phyloP scores from a whole-genome alignment of 371 early-diverging fungal species.

The Dinochytrium kinnereticum region DNA sequence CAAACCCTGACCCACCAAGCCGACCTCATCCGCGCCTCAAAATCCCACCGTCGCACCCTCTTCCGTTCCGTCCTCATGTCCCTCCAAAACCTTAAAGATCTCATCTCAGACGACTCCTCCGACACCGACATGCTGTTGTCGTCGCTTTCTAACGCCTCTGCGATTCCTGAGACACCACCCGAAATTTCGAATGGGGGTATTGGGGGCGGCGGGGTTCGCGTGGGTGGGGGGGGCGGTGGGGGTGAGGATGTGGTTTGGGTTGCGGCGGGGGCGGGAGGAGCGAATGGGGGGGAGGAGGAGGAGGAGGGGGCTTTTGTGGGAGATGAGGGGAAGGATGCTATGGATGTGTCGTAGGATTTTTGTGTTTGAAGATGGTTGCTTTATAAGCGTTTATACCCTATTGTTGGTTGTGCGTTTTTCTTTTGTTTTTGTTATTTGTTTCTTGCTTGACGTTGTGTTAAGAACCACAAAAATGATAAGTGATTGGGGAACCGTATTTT shows the following conservation, averaged over 20 bases:
- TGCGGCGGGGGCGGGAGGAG: constrained; percentile 3
- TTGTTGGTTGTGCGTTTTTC: too few species aligned
- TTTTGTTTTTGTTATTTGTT: too few species aligned
- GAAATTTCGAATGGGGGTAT: background rate
- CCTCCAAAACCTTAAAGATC: constrained; percentile 37
- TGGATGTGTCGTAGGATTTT: constrained; percentile 29
- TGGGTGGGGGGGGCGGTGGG: constrained; percentile 16
- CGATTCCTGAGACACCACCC: constrained; percentile 6
- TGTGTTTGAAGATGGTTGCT: too few species aligned
- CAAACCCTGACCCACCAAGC: constrained; percentile 6
- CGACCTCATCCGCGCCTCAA: background rate
- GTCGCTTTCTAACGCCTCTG: background rate
- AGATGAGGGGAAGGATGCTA: constrained; percentile 25
- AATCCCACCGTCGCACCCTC: constrained; percentile 33
- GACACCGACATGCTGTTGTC: background rate
- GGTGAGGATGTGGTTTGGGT: too few species aligned
- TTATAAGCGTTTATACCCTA: too few species aligned
- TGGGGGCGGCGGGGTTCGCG: constrained; percentile 4
- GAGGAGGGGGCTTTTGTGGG: constrained; percentile 12
- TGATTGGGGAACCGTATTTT: too few species aligned
- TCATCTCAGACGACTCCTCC: constrained; percentile 22
- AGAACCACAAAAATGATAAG: too few species aligned
- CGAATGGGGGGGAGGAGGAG: constrained; percentile 25
- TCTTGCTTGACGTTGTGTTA: background rate
- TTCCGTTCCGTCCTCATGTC: constrained; percentile 36